Evolutionary conservation across 495 filamentous ascomycete species (phyloP).

Genomic region (Tuber brumale): DNA sequence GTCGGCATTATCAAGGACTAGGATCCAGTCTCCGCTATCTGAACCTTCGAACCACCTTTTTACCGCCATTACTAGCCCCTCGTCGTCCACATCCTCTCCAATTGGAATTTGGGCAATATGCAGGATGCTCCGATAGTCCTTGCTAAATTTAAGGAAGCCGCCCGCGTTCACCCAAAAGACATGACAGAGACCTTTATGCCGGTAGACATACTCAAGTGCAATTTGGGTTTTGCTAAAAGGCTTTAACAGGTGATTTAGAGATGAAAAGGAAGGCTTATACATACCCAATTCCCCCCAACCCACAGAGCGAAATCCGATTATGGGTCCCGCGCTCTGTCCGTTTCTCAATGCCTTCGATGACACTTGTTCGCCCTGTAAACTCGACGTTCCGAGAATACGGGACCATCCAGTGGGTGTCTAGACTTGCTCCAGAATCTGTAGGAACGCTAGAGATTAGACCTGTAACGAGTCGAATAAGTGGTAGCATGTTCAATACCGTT

Average conservation of each 20-base stretch:
- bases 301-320: conserved; percentile 43
- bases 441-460: no score
- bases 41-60: conserved; percentile 23
- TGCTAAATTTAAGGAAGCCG: conserved; percentile 39
- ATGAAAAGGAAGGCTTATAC: conserved; percentile 12
- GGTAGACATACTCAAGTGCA: conserved; percentile 49
- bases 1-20: conserved; percentile 45
- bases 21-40: conserved; percentile 32
- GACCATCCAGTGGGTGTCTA: no score
- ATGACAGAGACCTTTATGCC: conserved; percentile 16
- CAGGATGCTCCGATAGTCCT: conserved; percentile 45
- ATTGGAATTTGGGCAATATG: conserved; percentile 34
- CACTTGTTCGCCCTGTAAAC: no score
- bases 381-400: no score
- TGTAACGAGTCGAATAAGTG: no score
- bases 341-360: conserved; percentile 41
- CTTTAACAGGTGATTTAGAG: conserved; percentile 3
- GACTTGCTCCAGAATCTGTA: no score
- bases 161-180: conserved; percentile 46
- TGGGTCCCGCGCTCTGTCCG: conserved; percentile 21
- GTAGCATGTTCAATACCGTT: no score
- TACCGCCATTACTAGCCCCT: background rate
- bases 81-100: conserved; percentile 9
- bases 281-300: conserved; percentile 50
- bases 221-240: conserved; percentile 47